Percentiles rank a stretch among this genome's conserved stretches.
phyloP scores from a whole-genome alignment of 140 eudicot species.

The Oenanthe javanica region DNA sequence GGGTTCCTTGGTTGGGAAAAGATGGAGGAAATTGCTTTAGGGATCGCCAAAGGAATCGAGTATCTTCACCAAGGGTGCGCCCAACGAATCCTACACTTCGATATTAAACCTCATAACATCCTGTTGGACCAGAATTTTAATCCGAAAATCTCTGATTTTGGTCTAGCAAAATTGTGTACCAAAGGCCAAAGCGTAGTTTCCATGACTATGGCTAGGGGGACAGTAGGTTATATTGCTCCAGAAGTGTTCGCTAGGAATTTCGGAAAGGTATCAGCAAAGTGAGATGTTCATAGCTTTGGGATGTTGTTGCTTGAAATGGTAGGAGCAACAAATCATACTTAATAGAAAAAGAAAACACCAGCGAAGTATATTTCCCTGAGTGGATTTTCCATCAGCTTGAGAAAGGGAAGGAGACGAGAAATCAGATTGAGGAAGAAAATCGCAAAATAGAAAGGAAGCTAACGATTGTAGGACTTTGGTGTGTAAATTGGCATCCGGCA shows the following conservation, averaged over 20 bases:
- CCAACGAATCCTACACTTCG: constrained; percentile 1
- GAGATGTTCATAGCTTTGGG: constrained; percentile 2
- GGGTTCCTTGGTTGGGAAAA: constrained; percentile 3
- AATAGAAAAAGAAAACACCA: not conserved
- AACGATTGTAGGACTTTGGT: not conserved
- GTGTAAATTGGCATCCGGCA: not conserved
- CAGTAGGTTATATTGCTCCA: not conserved
- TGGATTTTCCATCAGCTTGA: not conserved
- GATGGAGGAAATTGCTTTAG: constrained; percentile 1
- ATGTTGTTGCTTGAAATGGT: constrained; percentile 4
- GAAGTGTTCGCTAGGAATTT: constrained; percentile 4
- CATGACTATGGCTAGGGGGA: constrained; percentile 4
- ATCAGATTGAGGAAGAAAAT: not conserved
- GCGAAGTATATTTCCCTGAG: not conserved
- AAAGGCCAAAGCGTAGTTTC: not conserved
- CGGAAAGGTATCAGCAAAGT: not conserved
- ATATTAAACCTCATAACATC: constrained; percentile 7
- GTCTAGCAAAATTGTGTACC: not conserved
- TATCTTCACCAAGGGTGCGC: constrained; percentile 11
- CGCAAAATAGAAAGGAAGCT: not conserved
- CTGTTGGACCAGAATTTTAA: constrained; percentile 10
- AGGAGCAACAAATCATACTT: not conserved
- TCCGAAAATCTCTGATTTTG: constrained; percentile 13
- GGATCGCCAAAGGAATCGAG: constrained; percentile 7
- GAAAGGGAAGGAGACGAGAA: not conserved